phyloP scores from a whole-genome alignment of 148 eudicot genomes.

The Vaccinium myrtillus region DNA sequence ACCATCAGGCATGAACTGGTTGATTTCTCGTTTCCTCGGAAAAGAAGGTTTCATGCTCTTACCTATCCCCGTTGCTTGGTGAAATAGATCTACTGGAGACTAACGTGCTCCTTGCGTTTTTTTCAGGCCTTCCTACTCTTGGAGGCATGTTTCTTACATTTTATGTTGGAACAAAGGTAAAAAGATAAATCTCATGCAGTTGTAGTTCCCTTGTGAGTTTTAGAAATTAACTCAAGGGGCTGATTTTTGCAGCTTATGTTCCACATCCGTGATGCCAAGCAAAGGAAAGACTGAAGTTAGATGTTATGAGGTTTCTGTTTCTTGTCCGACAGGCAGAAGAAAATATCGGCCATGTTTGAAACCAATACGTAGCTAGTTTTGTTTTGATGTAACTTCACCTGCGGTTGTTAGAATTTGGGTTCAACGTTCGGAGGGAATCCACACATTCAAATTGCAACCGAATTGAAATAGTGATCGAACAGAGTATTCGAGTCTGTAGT shows the following conservation, averaged over 20 bases:
- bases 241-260: constrained; percentile 79
- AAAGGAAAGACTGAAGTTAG: constrained; percentile 27
- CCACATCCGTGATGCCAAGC: constrained; percentile 63
- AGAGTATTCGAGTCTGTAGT: background rate
- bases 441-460: too few species aligned
- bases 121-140: constrained; percentile 68
- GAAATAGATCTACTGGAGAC: background rate
- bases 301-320: constrained; percentile 16
- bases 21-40: constrained; percentile 61
- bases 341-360: background rate
- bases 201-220: background rate
- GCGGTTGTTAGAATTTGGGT: background rate
- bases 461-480: background rate
- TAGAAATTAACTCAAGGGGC: constrained; percentile 13
- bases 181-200: background rate
- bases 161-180: constrained; percentile 88
- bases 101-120: constrained; percentile 11
- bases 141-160: constrained; percentile 69
- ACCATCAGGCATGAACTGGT: constrained; percentile 89
- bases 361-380: background rate
- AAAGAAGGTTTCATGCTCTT: constrained; percentile 52
- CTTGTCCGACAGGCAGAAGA: background rate
- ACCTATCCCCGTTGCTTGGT: constrained; percentile 6
- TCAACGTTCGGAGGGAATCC: too few species aligned
- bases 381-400: background rate